Evolutionary conservation across 257 asterid genomes (phyloP).

Genomic region (Capsicum pubescens): DNA sequence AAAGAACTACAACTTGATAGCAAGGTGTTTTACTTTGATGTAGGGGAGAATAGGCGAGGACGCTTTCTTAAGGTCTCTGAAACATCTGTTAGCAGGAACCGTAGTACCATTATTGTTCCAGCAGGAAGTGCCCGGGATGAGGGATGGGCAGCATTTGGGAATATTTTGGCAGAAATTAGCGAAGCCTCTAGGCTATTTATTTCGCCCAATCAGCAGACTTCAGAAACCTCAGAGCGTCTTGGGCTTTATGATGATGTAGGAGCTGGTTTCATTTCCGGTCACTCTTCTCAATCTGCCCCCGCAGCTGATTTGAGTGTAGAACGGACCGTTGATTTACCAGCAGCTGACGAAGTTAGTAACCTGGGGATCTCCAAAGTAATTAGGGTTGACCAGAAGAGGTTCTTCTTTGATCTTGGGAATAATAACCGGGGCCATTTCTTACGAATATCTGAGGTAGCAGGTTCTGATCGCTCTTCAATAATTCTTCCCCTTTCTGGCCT

Average conservation of each 20-base stretch:
- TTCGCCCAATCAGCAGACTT: slow-evolving; percentile 76
- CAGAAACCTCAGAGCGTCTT: slow-evolving; percentile 72
- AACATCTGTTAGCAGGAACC: slow-evolving; percentile 96
- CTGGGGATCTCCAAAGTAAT: slow-evolving; percentile 85
- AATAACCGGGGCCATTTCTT: slow-evolving; percentile 95
- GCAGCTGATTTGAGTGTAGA: slow-evolving; percentile 33
- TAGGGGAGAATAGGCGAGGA: slow-evolving; percentile 97
- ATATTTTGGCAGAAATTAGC: slow-evolving; percentile 81
- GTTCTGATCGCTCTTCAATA: slow-evolving; percentile 95
- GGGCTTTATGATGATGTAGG: slow-evolving; percentile 99
- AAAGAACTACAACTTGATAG: slow-evolving; percentile 95
- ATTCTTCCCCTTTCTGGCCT: slow-evolving; percentile 93
- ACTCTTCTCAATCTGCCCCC: slow-evolving; percentile 74
- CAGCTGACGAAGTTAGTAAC: slow-evolving; percentile 63
- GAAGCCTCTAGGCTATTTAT: slow-evolving; percentile 33
- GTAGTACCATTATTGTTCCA: slow-evolving; percentile 99
- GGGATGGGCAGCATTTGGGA: slow-evolving; percentile 96
- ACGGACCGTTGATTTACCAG: slow-evolving; percentile 66
- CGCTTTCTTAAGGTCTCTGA: slow-evolving; percentile 98
- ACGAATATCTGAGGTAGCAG: slow-evolving; percentile 97
- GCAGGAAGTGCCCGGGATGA: slow-evolving; percentile 92
- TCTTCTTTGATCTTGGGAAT: slow-evolving; percentile 97
- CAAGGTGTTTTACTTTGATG: slow-evolving; percentile 93
- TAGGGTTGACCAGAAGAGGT: slow-evolving; percentile 94
- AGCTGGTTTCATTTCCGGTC: slow-evolving; percentile 94